phyloP scores from a whole-genome alignment of 768 basidiomycete species.

The Hirschioporus abietinus region DNA sequence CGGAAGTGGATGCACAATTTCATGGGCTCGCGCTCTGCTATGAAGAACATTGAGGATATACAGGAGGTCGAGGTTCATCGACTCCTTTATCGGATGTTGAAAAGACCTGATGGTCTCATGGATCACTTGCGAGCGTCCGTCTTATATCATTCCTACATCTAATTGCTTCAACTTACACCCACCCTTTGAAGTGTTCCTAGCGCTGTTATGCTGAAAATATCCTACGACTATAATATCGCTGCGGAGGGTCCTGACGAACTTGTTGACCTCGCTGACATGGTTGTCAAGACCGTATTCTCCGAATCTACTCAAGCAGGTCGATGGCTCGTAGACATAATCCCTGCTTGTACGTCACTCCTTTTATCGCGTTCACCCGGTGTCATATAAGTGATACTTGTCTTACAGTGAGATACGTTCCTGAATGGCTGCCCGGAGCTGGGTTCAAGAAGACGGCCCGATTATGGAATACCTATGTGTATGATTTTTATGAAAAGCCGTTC shows the following conservation, averaged over 20 bases:
- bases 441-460: conserved; percentile 23
- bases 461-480: conserved; percentile 16
- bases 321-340: conserved; percentile 25
- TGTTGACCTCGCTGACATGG: conserved; percentile 29
- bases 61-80: conserved; percentile 25
- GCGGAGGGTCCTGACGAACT: conserved; percentile 30
- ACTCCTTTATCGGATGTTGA: conserved; percentile 26
- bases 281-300: conserved; percentile 20
- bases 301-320: conserved; percentile 23
- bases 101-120: conserved; percentile 19
- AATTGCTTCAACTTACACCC: background rate
- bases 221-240: conserved; percentile 26
- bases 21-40: conserved; percentile 19
- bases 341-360: conserved; percentile 16
- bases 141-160: background rate
- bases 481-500: conserved; percentile 23
- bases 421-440: conserved; percentile 36
- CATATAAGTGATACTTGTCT: background rate
- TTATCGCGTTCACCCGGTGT: background rate
- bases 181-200: conserved; percentile 11
- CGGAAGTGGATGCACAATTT: conserved; percentile 21
- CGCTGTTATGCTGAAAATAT: conserved; percentile 21
- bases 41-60: conserved; percentile 20
- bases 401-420: conserved; percentile 31
- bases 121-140: conserved; percentile 25